Conservation (phyloP, 2,329 filamentous ascomycete species). For the Colletotrichum sp. region DNA sequence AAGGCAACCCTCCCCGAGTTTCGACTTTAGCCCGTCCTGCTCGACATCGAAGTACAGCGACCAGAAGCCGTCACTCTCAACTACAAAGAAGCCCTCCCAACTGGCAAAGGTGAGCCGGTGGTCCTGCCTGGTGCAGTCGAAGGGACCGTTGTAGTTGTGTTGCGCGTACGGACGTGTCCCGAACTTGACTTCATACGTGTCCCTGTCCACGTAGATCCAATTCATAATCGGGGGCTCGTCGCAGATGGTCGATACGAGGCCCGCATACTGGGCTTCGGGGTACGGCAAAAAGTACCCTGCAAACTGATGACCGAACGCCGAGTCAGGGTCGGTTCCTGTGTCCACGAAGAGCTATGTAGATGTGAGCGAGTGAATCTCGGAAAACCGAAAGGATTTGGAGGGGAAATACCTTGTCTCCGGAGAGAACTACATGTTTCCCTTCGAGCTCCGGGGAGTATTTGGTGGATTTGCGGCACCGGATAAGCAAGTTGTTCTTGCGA, state of each 20-base stretch:
- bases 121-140: conserved; percentile 58
- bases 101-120: conserved; percentile 52
- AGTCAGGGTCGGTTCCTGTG: conserved; percentile 33
- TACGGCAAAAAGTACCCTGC: conserved; percentile 64
- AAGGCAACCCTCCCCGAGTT: conserved; percentile 50
- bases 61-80: conserved; percentile 50
- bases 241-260: conserved; percentile 53
- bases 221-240: conserved; percentile 55
- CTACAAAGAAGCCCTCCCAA: conserved; percentile 56
- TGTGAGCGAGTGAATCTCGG: not conserved
- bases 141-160: conserved; percentile 49
- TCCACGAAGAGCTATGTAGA: conserved; percentile 49
- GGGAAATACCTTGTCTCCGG: conserved; percentile 41
- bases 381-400: not conserved
- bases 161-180: conserved; percentile 48
- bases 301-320: conserved; percentile 52
- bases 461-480: conserved; percentile 51
- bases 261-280: conserved; percentile 52
- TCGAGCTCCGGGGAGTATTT: conserved; percentile 45
- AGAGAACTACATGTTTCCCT: conserved; percentile 48
- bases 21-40: conserved; percentile 47
- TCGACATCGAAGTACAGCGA: conserved; percentile 53
- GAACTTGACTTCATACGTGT: conserved; percentile 52
- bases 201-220: conserved; percentile 53
- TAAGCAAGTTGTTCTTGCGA: conserved; percentile 51